Conservation (phyloP, 2,329 filamentous ascomycete genomes). For the Cordyceps farinosa region DNA sequence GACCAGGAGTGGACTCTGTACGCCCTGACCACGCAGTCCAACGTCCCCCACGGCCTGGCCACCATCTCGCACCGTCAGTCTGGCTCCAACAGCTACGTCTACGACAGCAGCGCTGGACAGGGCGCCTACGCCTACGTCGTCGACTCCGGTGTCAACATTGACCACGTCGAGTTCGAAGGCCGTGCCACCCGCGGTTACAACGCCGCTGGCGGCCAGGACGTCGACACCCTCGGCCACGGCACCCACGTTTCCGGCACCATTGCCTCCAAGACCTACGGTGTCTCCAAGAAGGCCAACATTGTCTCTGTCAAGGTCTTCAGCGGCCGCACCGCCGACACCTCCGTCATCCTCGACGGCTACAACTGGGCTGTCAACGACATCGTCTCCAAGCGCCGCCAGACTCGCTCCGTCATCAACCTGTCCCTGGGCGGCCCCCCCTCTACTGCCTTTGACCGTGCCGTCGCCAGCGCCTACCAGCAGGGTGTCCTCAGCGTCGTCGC, state of each 20-base stretch:
- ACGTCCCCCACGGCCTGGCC: conserved; percentile 42
- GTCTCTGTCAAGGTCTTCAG: conserved; percentile 61
- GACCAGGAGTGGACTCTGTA: conserved; percentile 27
- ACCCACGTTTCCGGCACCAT: conserved; percentile 62
- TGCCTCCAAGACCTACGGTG: conserved; percentile 57
- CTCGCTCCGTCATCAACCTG: conserved; percentile 47
- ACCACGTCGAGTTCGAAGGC: conserved; percentile 55
- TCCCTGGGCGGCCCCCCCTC: conserved; percentile 48
- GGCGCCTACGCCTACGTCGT: conserved; percentile 62
- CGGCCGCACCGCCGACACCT: conserved; percentile 43
- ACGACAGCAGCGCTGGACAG: conserved; percentile 48
- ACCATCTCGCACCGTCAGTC: conserved; percentile 40
- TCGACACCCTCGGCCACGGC: conserved; percentile 54
- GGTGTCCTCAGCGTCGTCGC: conserved; percentile 53
- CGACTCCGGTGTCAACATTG: conserved; percentile 59
- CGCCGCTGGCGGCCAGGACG: conserved; percentile 48
- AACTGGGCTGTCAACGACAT: conserved; percentile 18
- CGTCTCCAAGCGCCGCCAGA: conserved; percentile 24
- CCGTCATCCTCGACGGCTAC: conserved; percentile 41
- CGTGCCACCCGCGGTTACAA: conserved; percentile 39
- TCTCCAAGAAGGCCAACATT: conserved; percentile 55
- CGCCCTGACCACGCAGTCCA: conserved; percentile 32
- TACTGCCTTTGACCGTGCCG: conserved; percentile 46
- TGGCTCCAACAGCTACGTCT: conserved; percentile 28
- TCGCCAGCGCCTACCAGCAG: conserved; percentile 41